These are phyloP conservation scores for Proliferodiscus dingleyae DNA, from an alignment of 2,329 filamentous ascomycete species.

Conservation along the genomic window DNA sequence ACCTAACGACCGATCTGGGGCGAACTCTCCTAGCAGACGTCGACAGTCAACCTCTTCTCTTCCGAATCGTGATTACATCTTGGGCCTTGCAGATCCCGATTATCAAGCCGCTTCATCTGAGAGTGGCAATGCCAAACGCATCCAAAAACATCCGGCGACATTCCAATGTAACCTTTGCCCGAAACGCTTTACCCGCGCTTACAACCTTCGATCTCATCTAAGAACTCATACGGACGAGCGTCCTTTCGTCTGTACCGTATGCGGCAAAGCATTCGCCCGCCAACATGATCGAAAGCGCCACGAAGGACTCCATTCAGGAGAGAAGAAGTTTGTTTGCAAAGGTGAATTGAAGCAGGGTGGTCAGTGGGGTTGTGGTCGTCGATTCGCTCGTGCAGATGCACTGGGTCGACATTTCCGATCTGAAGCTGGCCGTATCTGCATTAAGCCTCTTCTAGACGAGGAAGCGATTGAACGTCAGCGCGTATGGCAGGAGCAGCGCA, in stretches of 20 bases:
- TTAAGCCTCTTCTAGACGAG: slow-evolving; percentile 94
- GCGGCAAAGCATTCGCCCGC: slow-evolving; percentile 92
- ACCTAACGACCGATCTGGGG: slow-evolving; percentile 50
- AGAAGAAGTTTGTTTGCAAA: slow-evolving; percentile 98
- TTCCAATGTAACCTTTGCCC: slow-evolving; percentile 93
- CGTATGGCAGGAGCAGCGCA: slow-evolving; percentile 66
- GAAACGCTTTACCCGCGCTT: slow-evolving; percentile 92
- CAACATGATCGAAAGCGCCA: slow-evolving; percentile 97
- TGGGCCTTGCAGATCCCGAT: slow-evolving; percentile 84
- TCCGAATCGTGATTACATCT: slow-evolving; percentile 68
- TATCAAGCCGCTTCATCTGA: slow-evolving; percentile 64
- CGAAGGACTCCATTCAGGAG: slow-evolving; percentile 90
- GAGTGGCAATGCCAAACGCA: slow-evolving; percentile 63
- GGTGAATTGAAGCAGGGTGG: slow-evolving; percentile 79
- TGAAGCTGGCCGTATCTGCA: slow-evolving; percentile 91
- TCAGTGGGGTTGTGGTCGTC: slow-evolving; percentile 87
- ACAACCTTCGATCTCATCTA: slow-evolving; percentile 91
- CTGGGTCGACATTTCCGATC: slow-evolving; percentile 92
- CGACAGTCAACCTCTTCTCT: slow-evolving; percentile 58
- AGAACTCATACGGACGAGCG: slow-evolving; percentile 96
- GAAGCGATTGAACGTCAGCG: slow-evolving; percentile 80
- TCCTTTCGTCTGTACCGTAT: slow-evolving; percentile 95
- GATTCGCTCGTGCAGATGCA: slow-evolving; percentile 93
- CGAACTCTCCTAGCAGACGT: slow-evolving; percentile 40
- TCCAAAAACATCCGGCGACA: slow-evolving; percentile 94